These are phyloP conservation scores for Garcia nutans DNA, from an alignment of 345 rosid genomes.

Conservation along the genomic window DNA sequence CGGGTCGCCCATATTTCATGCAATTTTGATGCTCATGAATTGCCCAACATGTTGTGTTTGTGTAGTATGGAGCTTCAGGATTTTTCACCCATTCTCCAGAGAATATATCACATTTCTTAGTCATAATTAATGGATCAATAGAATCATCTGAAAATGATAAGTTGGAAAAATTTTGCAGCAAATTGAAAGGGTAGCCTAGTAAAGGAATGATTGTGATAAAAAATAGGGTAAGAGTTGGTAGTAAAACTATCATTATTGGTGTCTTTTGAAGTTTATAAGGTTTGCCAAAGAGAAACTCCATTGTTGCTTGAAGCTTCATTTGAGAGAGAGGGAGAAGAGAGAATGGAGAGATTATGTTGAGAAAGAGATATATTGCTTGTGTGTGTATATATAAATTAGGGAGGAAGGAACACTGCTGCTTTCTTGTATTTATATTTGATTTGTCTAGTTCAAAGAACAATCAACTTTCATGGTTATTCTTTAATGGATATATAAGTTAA, in stretches of 20 bases:
- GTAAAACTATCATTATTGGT: too few relatives aligned
- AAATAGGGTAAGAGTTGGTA: too few relatives aligned
- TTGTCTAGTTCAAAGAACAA: too few relatives aligned
- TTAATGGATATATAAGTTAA: too few relatives aligned
- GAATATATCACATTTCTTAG: constrained; percentile 59
- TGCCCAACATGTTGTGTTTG: constrained; percentile 85
- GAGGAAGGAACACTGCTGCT: too few relatives aligned
- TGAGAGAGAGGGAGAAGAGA: constrained; percentile 6
- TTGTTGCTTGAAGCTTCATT: too few relatives aligned
- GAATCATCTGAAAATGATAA: background rate
- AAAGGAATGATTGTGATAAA: constrained; percentile 30
- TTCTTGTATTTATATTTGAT: too few relatives aligned
- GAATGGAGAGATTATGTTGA: background rate
- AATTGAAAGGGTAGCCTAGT: constrained; percentile 28
- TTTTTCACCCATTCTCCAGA: constrained; percentile 83
- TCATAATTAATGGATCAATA: background rate
- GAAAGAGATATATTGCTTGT: background rate
- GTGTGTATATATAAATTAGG: background rate
- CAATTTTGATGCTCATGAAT: constrained; percentile 97
- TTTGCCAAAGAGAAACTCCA: too few relatives aligned
- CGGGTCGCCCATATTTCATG: constrained; percentile 84
- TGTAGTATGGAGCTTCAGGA: constrained; percentile 75
- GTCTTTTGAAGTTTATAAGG: too few relatives aligned
- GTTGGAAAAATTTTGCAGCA: constrained; percentile 11
- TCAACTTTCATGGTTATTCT: too few relatives aligned